Conservation (phyloP, 139 green algal species). For the Haematococcus lacustris region DNA sequence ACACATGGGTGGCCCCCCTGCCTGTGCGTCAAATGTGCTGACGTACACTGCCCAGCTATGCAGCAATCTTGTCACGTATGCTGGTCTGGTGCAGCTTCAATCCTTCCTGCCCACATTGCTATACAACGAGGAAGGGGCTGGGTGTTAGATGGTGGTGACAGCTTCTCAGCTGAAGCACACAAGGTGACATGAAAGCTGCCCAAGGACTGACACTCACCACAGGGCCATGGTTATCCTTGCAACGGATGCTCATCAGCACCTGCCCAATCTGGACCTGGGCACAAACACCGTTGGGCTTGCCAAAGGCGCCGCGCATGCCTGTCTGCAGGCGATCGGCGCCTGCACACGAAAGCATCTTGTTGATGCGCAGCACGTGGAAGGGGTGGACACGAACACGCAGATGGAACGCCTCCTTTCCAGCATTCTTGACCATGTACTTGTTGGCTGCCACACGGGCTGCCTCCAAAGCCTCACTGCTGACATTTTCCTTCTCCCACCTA, state of each 20-base stretch:
- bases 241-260: conserved; percentile 95
- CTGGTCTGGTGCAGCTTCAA: too few species aligned
- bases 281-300: conserved; percentile 86
- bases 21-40: too few species aligned
- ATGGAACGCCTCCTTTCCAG: conserved; percentile 98
- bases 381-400: conserved; percentile 95
- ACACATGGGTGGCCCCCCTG: too few species aligned
- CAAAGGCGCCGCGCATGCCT: conserved; percentile 97
- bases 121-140: too few species aligned
- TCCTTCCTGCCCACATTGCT: too few species aligned
- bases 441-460: conserved; percentile 97
- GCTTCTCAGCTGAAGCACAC: too few species aligned
- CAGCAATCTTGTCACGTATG: too few species aligned
- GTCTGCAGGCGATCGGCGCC: conserved; percentile 98
- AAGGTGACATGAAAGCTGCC: too few species aligned
- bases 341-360: conserved; percentile 99
- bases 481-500: conserved; percentile 85
- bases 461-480: conserved; percentile 85
- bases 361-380: conserved; percentile 99
- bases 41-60: too few species aligned
- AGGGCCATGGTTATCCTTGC: conserved; percentile 74
- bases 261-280: conserved; percentile 94
- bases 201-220: conserved; percentile 4
- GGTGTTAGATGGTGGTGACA: too few species aligned
- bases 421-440: conserved; percentile 99